Conservation (phyloP, 148 eudicot species). For the Tetragonia tetragonoides region DNA sequence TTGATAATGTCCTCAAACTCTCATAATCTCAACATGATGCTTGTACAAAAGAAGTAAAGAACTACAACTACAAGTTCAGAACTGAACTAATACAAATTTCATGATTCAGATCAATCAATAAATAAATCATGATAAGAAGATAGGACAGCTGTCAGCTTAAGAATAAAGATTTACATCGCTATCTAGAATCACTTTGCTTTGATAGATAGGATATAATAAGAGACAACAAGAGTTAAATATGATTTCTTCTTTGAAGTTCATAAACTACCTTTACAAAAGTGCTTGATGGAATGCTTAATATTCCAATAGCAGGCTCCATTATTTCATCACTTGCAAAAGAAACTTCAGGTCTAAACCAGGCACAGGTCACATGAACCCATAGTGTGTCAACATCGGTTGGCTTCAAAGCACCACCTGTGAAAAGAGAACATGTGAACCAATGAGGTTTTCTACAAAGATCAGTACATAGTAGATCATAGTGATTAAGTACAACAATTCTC, state of each 20-base stretch:
- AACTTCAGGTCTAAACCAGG: constrained; percentile 99
- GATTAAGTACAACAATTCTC: neutral
- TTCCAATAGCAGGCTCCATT: constrained; percentile 99
- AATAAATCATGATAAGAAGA: too few species aligned
- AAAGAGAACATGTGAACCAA: neutral
- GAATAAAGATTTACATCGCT: neutral
- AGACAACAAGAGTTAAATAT: neutral
- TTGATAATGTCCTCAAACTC: neutral
- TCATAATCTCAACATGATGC: neutral
- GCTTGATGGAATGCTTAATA: constrained; percentile 89
- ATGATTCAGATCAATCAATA: too few species aligned
- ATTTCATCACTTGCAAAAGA: constrained; percentile 87
- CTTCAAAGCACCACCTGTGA: constrained; percentile 88
- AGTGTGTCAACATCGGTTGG: constrained; percentile 85
- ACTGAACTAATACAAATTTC: neutral
- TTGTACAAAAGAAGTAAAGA: neutral
- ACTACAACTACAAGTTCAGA: neutral
- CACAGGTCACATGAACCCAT: constrained; percentile 99
- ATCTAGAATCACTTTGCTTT: neutral
- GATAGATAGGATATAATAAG: neutral
- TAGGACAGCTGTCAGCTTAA: too few species aligned
- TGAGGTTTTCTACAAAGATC: constrained; percentile 12
- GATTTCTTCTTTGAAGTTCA: neutral
- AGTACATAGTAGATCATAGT: neutral
- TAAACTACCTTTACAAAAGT: constrained; percentile 80